phyloP scores from a whole-genome alignment of 805 yeast species.

The Starmera pachycereana region DNA sequence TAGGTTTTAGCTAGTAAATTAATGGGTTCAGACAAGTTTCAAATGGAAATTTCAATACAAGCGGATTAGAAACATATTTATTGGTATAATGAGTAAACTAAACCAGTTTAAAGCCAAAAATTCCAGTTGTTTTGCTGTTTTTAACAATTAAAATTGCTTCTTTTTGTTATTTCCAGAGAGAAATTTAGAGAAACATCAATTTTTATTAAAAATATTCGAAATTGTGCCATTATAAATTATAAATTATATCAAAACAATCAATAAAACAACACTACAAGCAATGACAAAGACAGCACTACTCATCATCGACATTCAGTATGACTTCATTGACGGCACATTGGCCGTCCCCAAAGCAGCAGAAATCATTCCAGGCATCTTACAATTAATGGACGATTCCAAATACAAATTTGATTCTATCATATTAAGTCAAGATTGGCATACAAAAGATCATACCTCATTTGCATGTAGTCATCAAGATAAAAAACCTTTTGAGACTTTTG shows the following conservation, averaged over 20 bases:
- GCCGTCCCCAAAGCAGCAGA: slow-evolving; percentile 60
- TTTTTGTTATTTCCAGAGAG: no score
- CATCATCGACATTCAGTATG: slow-evolving; percentile 77
- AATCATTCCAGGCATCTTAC: slow-evolving; percentile 41
- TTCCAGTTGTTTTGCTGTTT: no score
- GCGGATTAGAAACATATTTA: no score
- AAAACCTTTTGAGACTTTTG: slow-evolving; percentile 39
- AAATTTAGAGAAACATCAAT: no score
- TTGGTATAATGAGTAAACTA: no score
- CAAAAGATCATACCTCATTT: slow-evolving; percentile 67
- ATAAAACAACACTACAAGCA: not conserved
- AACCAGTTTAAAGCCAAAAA: no score
- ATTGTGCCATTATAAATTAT: not conserved
- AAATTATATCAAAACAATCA: no score
- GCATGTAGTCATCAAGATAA: slow-evolving; percentile 51
- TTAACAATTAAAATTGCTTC: no score
- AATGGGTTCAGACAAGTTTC: no score
- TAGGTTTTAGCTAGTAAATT: no score
- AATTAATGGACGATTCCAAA: slow-evolving; percentile 29
- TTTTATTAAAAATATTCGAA: not conserved
- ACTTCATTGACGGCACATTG: slow-evolving; percentile 74
- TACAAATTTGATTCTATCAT: slow-evolving; percentile 54
- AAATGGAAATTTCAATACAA: no score
- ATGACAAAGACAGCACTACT: slow-evolving; percentile 42
- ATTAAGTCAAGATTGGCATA: slow-evolving; percentile 88